phyloP scores from a whole-genome alignment of 2,329 filamentous ascomycete species.

The Bretziella fagacearum region DNA sequence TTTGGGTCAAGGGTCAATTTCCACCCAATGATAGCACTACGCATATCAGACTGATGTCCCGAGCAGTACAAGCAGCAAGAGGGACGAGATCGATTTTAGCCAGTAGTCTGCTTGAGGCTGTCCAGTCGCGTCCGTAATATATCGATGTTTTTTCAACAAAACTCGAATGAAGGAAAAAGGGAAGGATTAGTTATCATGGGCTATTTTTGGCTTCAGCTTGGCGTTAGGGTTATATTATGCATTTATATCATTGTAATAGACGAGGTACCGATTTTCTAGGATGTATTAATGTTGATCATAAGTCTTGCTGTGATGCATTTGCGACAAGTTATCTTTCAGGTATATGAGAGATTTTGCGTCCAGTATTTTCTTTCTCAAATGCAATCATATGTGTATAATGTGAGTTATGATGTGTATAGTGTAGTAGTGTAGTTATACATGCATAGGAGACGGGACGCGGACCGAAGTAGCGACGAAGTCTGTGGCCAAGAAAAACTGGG shows the following conservation, averaged over 20 bases:
- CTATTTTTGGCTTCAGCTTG: not conserved
- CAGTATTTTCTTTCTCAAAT: too few relatives aligned
- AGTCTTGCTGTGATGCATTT: too few relatives aligned
- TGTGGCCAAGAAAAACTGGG: too few relatives aligned
- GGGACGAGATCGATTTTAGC: constrained; percentile 22
- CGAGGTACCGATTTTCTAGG: not conserved
- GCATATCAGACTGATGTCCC: constrained; percentile 23
- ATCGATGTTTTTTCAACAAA: not conserved
- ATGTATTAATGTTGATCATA: too few relatives aligned
- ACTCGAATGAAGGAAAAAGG: not conserved
- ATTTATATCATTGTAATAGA: not conserved
- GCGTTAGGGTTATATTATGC: not conserved
- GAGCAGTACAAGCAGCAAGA: constrained; percentile 27
- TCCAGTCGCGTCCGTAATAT: constrained; percentile 13
- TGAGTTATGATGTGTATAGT: too few relatives aligned
- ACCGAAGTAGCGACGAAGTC: too few relatives aligned
- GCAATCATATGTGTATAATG: too few relatives aligned
- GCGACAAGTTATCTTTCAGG: too few relatives aligned
- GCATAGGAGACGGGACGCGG: too few relatives aligned
- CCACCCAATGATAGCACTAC: constrained; percentile 24
- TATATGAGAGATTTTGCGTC: too few relatives aligned
- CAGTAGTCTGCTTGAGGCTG: constrained; percentile 24
- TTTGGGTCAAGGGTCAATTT: constrained; percentile 73
- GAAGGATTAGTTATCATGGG: not conserved
- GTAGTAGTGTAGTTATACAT: too few relatives aligned